Conservation (phyloP, 1,284 basidiomycete genomes). For the Rhodofomes roseus region DNA sequence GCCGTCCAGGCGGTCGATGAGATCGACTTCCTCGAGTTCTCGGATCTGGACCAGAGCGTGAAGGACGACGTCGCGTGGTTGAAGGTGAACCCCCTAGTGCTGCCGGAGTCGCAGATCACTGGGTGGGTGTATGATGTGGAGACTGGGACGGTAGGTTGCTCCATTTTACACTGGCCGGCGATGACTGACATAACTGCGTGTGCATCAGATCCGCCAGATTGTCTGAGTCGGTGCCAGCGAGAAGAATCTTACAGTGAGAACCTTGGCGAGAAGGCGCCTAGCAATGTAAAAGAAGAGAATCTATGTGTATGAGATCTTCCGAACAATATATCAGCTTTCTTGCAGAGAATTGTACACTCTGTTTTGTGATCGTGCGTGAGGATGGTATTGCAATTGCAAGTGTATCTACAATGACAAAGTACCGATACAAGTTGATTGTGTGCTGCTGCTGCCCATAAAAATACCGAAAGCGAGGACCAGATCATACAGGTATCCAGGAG, state of each 20-base stretch:
- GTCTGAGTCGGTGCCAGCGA: background rate
- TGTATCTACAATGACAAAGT: background rate
- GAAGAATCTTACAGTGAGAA: too few relatives aligned
- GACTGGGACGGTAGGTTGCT: slow-evolving; percentile 51
- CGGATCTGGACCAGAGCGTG: slow-evolving; percentile 49
- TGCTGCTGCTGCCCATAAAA: background rate
- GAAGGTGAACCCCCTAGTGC: slow-evolving; percentile 49
- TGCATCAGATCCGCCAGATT: background rate
- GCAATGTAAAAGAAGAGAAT: too few relatives aligned
- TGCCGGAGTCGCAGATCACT: slow-evolving; percentile 50
- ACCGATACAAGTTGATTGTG: slow-evolving; percentile 4
- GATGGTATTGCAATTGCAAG: background rate
- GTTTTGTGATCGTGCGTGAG: background rate
- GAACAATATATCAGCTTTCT: too few relatives aligned
- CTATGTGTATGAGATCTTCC: too few relatives aligned
- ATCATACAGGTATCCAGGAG: background rate
- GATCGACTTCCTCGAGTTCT: slow-evolving; percentile 59
- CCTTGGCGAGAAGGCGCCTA: too few relatives aligned
- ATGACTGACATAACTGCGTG: background rate
- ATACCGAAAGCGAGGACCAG: background rate
- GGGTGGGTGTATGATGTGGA: slow-evolving; percentile 68
- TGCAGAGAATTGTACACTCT: too few relatives aligned
- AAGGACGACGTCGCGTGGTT: slow-evolving; percentile 55
- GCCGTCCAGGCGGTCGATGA: slow-evolving; percentile 41
- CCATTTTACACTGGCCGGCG: background rate